Conservation (phyloP, 2,329 filamentous ascomycete genomes). For the Magnaporthiopsis poae region DNA sequence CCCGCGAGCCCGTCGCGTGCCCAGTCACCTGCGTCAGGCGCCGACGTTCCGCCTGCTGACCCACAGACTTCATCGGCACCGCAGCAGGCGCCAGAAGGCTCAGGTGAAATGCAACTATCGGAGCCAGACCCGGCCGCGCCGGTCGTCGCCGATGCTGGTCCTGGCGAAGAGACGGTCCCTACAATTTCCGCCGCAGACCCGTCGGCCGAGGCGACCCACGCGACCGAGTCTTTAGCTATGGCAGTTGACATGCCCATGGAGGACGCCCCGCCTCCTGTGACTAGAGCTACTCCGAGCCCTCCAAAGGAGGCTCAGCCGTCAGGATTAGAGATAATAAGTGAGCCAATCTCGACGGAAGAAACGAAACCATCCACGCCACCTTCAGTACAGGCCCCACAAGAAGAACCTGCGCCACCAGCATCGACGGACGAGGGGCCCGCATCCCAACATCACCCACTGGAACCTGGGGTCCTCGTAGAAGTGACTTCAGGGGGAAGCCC, state of each 20-base stretch:
- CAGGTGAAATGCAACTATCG: neutral
- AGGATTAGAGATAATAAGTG: neutral
- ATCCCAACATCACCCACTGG: neutral
- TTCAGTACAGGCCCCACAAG: neutral
- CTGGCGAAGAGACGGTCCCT: neutral
- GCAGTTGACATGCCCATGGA: neutral
- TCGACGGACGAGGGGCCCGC: neutral
- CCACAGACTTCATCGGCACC: neutral
- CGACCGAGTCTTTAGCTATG: neutral
- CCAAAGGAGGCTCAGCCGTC: neutral
- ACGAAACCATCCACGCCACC: neutral
- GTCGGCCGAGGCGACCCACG: neutral
- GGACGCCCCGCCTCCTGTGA: neutral
- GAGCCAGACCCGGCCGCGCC: neutral
- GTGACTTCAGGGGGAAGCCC: neutral
- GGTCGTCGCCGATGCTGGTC: neutral
- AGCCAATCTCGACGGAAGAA: neutral
- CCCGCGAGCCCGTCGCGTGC: conserved; percentile 1
- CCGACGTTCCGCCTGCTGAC: neutral
- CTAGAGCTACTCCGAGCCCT: neutral
- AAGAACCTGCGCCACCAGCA: neutral
- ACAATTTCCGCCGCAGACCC: neutral
- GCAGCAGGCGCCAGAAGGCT: neutral
- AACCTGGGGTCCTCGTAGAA: neutral
- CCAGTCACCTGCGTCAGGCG: neutral